phyloP scores from a whole-genome alignment of 169 alveolate species.

The Eimeria maxima region DNA sequence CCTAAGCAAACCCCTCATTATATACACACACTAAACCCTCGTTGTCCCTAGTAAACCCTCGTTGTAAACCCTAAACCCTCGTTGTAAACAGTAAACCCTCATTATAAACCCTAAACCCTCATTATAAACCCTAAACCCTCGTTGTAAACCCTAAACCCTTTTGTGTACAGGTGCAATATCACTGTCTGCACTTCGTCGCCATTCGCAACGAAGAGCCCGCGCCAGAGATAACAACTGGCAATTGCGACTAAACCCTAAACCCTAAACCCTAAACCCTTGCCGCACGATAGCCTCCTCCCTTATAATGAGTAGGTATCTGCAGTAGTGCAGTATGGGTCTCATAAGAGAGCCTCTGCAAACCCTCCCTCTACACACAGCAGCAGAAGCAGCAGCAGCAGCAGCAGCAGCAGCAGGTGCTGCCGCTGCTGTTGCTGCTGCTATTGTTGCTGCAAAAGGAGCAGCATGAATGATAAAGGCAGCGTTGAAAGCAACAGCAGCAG shows the following conservation, averaged over 20 bases:
- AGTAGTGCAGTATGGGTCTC: neutral
- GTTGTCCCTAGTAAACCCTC: constrained; percentile 19
- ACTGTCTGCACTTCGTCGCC: constrained; percentile 94
- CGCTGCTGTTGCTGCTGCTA: constrained; percentile 12
- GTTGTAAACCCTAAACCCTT: constrained; percentile 10
- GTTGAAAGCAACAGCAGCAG: neutral
- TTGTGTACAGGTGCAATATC: constrained; percentile 89
- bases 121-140: neutral
- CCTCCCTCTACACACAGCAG: neutral
- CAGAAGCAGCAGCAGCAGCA: neutral
- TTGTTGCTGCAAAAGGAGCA: neutral
- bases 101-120: neutral
- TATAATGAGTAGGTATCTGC: neutral
- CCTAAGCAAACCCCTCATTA: no score
- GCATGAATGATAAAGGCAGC: neutral
- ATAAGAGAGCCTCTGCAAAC: neutral
- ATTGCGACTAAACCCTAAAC: constrained; percentile 27
- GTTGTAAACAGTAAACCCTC: neutral
- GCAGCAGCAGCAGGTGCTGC: neutral
- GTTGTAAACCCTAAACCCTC: neutral
- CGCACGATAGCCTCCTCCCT: neutral
- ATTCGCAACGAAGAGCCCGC: constrained; percentile 87
- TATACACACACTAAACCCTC: constrained; percentile 12
- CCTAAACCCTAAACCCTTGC: constrained; percentile 39
- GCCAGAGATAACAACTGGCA: constrained; percentile 41